These are phyloP conservation scores for Rhinocladiella similis DNA, from an alignment of 2,329 filamentous ascomycete genomes.

Conservation along the genomic window DNA sequence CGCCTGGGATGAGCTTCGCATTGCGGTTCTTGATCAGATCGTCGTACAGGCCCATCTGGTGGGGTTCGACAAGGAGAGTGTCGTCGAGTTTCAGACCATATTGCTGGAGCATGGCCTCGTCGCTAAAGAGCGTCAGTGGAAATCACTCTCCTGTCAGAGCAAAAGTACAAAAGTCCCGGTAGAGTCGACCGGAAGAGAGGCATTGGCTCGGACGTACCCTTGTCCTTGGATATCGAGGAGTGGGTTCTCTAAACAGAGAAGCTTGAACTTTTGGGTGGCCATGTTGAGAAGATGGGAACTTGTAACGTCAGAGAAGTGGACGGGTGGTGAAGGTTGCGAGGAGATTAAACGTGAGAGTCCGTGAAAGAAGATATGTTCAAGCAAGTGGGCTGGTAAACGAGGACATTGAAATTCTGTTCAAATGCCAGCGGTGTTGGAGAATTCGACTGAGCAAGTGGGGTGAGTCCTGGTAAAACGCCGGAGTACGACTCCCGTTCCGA, in stretches of 20 bases:
- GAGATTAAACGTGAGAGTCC: not conserved
- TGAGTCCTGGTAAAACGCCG: not conserved
- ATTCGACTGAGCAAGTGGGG: not conserved
- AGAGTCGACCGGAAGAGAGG: not conserved
- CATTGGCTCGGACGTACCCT: slow-evolving; percentile 49
- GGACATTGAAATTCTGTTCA: not conserved
- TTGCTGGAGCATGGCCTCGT: slow-evolving; percentile 83
- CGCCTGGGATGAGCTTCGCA: slow-evolving; percentile 92
- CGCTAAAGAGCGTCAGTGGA: slow-evolving; percentile 52
- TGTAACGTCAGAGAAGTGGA: slow-evolving; percentile 7
- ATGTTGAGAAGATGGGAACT: slow-evolving; percentile 48
- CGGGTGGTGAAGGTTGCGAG: not conserved
- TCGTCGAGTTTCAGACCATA: slow-evolving; percentile 95
- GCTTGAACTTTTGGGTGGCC: slow-evolving; percentile 78
- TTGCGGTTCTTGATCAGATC: slow-evolving; percentile 90
- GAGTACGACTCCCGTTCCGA: not conserved
- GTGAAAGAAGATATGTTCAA: not conserved
- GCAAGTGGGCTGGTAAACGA: not conserved
- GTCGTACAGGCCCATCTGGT: slow-evolving; percentile 82
- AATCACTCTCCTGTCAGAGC: not conserved
- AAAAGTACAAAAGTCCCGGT: not conserved
- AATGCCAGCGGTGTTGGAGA: not conserved
- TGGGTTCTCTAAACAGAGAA: slow-evolving; percentile 95
- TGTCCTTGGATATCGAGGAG: slow-evolving; percentile 92
- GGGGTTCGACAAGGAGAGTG: slow-evolving; percentile 74